Evolutionary conservation across 2,329 filamentous ascomycete species (phyloP), one percentile per base, ranked within the genome.

Genomic region (Cryphonectria radicalis): DNA sequence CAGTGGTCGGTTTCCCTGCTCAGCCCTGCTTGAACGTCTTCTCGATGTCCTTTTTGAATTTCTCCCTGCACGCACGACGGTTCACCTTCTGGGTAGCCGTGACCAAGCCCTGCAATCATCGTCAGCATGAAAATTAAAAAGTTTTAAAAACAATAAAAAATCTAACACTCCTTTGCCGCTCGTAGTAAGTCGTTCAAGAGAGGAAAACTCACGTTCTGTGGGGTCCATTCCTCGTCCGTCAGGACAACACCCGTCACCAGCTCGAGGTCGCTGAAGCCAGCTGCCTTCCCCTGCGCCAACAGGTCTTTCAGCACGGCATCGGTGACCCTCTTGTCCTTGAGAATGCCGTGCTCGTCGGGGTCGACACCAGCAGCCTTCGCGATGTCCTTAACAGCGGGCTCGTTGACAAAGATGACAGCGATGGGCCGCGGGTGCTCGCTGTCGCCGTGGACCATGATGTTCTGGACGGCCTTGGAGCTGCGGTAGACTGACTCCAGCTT

Each of bases 401-500:
- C 90, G 74, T 89, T 90, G 68, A 90, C 87, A 76, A 89, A 86
- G 73, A 98, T 91, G 76, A 98, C 89, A 50, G 94, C 95, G 71
- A 98, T 87, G 10, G 95, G 93, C 78, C 93, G 93, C 73, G 89
- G 86, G 80, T 93, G 89, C 75, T 92, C 88, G 74, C 88, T 82
- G 72, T 93, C 92, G 59, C 93, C 95, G 78, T 96, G 92, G 59
- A 97, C 88, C 85, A 96, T 96, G 79, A 98, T 90, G 83, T 97
- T 97, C 72, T 89, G 88, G 28, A 97, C 93, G 13, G 92, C 88
- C n/a, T 89, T 87, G 13, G 88, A 89, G 63, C 93, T 91, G 73
- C 95, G 91, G 84, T 98, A 98, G 69, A 97, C 87, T 3, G 95
- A 92, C 84, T 98, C 95, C 72, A 98, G 90, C 85, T 95, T 98